A percentile compares a stretch with the other conserved stretches of the same genome.
Conservation (phyloP, 192 early-diverging fungal species). For the Paraglomus occultum region DNA sequence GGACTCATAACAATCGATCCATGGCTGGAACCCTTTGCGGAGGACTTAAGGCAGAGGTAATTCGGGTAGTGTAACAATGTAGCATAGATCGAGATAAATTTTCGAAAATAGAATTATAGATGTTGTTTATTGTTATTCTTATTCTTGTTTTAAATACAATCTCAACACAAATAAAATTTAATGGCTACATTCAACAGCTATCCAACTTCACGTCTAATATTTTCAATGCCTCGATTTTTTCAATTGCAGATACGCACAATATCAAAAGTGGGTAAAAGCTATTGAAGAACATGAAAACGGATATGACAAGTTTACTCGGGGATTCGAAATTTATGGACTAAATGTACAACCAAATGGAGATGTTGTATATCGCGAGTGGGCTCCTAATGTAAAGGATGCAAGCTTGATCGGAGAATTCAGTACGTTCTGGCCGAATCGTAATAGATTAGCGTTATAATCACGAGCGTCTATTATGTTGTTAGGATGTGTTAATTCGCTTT, state of each 20-base stretch:
- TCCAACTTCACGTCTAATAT: neutral
- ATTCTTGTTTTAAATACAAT: neutral
- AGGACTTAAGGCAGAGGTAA: constrained; percentile 60
- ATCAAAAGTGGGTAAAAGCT: constrained; percentile 64
- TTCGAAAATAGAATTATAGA: neutral
- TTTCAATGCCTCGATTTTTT: neutral
- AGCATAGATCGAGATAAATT: too few species aligned
- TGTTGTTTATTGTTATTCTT: neutral
- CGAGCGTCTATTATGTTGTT: neutral
- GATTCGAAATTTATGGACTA: constrained; percentile 82
- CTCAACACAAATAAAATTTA: neutral
- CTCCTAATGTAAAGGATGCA: constrained; percentile 76
- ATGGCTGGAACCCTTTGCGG: constrained; percentile 72
- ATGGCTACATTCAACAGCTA: neutral
- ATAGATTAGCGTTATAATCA: neutral
- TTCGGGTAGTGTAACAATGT: neutral
- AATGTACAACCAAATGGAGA: constrained; percentile 55
- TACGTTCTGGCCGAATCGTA: constrained; percentile 38
- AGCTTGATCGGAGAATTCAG: constrained; percentile 93
- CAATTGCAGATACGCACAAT: constrained; percentile 49
- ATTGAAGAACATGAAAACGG: constrained; percentile 75
- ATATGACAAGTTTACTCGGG: constrained; percentile 79
- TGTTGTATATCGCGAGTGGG: constrained; percentile 94
- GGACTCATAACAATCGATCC: constrained; percentile 73
- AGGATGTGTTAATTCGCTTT: constrained; percentile 2